Evolutionary conservation across 768 basidiomycete genomes (phyloP), one percentile per base, ranked within the genome.

Genomic region (Cyclocybe cylindracea): DNA sequence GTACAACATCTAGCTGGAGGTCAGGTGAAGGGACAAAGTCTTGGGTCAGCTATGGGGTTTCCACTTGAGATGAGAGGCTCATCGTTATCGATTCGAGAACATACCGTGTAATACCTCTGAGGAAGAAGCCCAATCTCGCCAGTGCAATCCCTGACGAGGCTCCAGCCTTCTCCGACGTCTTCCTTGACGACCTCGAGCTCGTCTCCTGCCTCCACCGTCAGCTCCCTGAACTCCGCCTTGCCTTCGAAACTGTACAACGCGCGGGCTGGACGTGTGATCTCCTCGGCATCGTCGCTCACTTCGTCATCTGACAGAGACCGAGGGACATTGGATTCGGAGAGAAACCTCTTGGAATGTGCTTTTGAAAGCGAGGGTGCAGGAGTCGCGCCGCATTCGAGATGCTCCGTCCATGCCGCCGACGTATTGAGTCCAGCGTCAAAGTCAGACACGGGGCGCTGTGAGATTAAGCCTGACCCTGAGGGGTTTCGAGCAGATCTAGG

Each of bases 381-480:
- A 34, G 51, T 44, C 10, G 39, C 29, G n/a, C 54, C 55, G 13
- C 40, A 47, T 54, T 78, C 79, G 10, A 80, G 70, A 58, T 82
- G 78, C 51, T 82, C 85, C 18, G 87, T 86, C 90, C 89, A 92
- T 9, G 87, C 90, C 5, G 78, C 67, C 1, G 90, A 91, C 9
- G 86, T 77, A 68, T 91, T 90, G 66, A 91, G 78, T 3, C 90
- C 89, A 1, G 84, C 80, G 63, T 91, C 90, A 60, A 91, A 90
- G 44, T 82, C 81, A 56, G 75, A 74, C 36, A 69, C 69, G 35
- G 73, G 72, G 37, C 63, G 53, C 24, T 59, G 52, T 11, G 46
- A 39, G 39, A 37, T 46, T 34, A 47, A 29, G 11, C 37, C 50
- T 5, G 46, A 38, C n/a, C 44, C 48, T 31, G 60, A 53, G 7